Evolutionary conservation across 2,329 filamentous ascomycete species (phyloP), one percentile per base, ranked within the genome.

Genomic region (Passalora sequoiae): DNA sequence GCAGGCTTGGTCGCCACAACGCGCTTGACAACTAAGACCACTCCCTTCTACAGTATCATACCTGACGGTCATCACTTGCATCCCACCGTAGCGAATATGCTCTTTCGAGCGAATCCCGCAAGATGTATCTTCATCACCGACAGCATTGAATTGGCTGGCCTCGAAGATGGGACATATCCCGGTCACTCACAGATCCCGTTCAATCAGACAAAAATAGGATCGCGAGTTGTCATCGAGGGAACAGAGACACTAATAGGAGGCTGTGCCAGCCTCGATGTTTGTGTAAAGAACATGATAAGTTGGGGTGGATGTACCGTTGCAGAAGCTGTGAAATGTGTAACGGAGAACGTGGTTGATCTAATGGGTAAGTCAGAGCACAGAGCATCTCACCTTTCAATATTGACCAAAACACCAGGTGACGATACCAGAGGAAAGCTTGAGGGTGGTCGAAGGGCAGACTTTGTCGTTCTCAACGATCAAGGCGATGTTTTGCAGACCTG

Each of bases 21-120:
- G 4, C 41, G 43, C 40, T 55, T 36, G 40, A 49, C 6, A 48
- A 59, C 31, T 44, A 24, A 13, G 2, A 36, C 41, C 3, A 48
- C 63, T 7, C 72, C 74, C 1, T 78, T 69, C 57, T 78, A 69
- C 60, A 71, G 69, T 16, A 58, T 78, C 33, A 77, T 78, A 19
- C 63, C 74, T 3, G 76, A 78, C 46, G 71, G 71, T 22, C 68
- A 76, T 38, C 76, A 78, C 47, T 59, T 78, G 3, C 74, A 78
- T 50, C 73, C 74, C 1, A 59, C 61, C 12, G 67, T 76, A 1
- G 65, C 73, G 0, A 67, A 68, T 0, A 62, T 78, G 22, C 68
- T 76, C 3, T 70, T 74, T 56, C 66, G 68, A 16, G 58, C 69
- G 2, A 69, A 69, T 22, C 72, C 72, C 1, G 48, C 57, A 10